Base-by-base conservation (phyloP, 768 basidiomycete species). In the Cystofilobasidium capitatum region DNA sequence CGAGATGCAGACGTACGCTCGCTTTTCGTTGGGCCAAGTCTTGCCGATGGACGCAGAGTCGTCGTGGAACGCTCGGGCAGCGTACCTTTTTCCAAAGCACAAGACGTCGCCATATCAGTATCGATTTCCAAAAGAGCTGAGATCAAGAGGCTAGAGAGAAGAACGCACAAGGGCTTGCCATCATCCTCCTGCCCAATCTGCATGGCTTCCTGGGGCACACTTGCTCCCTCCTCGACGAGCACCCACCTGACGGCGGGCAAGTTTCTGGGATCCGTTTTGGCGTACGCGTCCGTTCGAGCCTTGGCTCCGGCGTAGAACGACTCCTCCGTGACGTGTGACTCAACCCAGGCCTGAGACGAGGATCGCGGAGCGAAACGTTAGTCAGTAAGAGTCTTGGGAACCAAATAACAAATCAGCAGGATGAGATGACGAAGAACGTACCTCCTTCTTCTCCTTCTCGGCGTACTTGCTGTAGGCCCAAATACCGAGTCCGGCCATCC, bases 401-500 rank as follows among this genome's bases (percentile, higher is more conserved):
- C n/a, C n/a, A n/a, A n/a, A n/a, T n/a, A n/a, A n/a, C n/a, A n/a
- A n/a, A n/a, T n/a, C n/a, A n/a, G n/a, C n/a, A n/a, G n/a, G n/a
- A n/a, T n/a, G n/a, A n/a, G n/a, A n/a, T n/a, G 49, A 7, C 49
- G n/a, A 4, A 7, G 49, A 29, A 26, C 49, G 26, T 29, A 51
- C 49, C 51, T 55, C 51, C 16, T 55, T 55, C 51, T 55, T 55
- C 29, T 55, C 29, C 6, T 29, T 31, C 51, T 55, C 51, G 29
- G 7, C 17, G 51, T 55, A 31, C 51, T 55, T 55, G 51, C 33
- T 55, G 51, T 55, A 55, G 16, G 51, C 51, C 51, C 51, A 55
- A 17, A 33, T 20, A 31, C 51, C 51, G 31, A 55, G 29, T 14
- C 51, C 51, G 13, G 51, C 51, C 12, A 55, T 8, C 6, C 51